phyloP scores from a whole-genome alignment of 2,329 filamentous ascomycete genomes.

The Colletotrichum echinochloae region DNA sequence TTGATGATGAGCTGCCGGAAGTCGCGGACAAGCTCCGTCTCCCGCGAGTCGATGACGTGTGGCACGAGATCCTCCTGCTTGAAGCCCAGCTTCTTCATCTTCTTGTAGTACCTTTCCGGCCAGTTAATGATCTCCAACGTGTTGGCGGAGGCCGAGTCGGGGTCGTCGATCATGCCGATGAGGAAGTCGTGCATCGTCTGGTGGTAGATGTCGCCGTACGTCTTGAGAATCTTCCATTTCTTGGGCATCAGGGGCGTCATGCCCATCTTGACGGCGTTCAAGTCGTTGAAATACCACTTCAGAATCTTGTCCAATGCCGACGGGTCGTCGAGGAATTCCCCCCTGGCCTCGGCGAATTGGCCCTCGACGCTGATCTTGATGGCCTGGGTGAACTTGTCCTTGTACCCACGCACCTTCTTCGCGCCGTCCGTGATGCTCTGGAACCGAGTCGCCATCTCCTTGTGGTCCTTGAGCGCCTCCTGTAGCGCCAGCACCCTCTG shows the following conservation, averaged over 20 bases:
- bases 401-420: conserved; percentile 93
- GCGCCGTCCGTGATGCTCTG: conserved; percentile 95
- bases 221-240: conserved; percentile 95
- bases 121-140: conserved; percentile 94
- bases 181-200: conserved; percentile 95
- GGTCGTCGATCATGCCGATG: conserved; percentile 83
- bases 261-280: conserved; percentile 93
- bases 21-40: conserved; percentile 89
- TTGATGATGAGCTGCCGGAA: conserved; percentile 96
- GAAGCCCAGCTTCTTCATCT: conserved; percentile 92
- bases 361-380: conserved; percentile 79
- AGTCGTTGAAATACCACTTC: conserved; percentile 98
- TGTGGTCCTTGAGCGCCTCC: conserved; percentile 94
- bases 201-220: conserved; percentile 92
- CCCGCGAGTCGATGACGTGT: conserved; percentile 90
- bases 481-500: conserved; percentile 90
- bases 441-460: conserved; percentile 92
- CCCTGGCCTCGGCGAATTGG: conserved; percentile 78
- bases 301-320: conserved; percentile 86
- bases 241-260: conserved; percentile 93
- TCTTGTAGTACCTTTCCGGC: conserved; percentile 95
- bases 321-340: conserved; percentile 86
- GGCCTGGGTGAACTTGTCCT: conserved; percentile 90
- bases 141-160: conserved; percentile 85
- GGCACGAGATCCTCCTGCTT: conserved; percentile 80